A percentile compares a stretch with the other conserved stretches of the same genome.
phyloP scores from a whole-genome alignment of 2,329 filamentous ascomycete genomes.

The Diatrype stigma region DNA sequence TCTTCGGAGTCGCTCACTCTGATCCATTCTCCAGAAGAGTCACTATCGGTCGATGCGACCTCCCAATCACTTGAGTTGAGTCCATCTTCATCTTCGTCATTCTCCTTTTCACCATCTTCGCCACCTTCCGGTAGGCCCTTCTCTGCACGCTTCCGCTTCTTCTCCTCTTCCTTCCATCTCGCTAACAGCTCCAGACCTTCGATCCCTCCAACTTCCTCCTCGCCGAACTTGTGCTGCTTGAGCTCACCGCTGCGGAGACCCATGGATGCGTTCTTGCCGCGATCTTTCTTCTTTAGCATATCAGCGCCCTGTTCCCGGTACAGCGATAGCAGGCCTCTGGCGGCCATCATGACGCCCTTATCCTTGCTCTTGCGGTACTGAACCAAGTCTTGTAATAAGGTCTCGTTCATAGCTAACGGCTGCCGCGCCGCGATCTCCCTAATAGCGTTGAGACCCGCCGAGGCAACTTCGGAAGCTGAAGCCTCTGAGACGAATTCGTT shows the following conservation, averaged over 20 bases:
- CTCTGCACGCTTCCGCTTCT: slow-evolving; percentile 65
- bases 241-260: slow-evolving; percentile 71
- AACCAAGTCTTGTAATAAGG: slow-evolving; percentile 89
- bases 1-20: slow-evolving; percentile 81
- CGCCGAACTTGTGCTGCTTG: slow-evolving; percentile 75
- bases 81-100: slow-evolving; percentile 55
- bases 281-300: slow-evolving; percentile 81
- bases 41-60: slow-evolving; percentile 55
- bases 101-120: slow-evolving; percentile 57
- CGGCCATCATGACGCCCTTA: slow-evolving; percentile 98
- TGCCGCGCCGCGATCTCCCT: slow-evolving; percentile 90
- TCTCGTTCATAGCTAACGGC: slow-evolving; percentile 93
- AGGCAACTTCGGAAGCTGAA: slow-evolving; percentile 82
- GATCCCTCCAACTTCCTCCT: slow-evolving; percentile 75
- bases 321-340: slow-evolving; percentile 82
- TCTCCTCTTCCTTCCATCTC: slow-evolving; percentile 90
- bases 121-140: slow-evolving; percentile 61
- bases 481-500: slow-evolving; percentile 98
- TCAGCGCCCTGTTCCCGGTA: slow-evolving; percentile 90
- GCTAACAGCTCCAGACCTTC: slow-evolving; percentile 89
- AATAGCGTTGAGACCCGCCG: slow-evolving; percentile 90
- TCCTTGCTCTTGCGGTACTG: slow-evolving; percentile 97
- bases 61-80: slow-evolving; percentile 58
- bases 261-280: slow-evolving; percentile 87
- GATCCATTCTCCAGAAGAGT: slow-evolving; percentile 86